Evolutionary conservation across 176 grass and related monocot species (phyloP).

Genomic region (Paspalum vaginatum): DNA sequence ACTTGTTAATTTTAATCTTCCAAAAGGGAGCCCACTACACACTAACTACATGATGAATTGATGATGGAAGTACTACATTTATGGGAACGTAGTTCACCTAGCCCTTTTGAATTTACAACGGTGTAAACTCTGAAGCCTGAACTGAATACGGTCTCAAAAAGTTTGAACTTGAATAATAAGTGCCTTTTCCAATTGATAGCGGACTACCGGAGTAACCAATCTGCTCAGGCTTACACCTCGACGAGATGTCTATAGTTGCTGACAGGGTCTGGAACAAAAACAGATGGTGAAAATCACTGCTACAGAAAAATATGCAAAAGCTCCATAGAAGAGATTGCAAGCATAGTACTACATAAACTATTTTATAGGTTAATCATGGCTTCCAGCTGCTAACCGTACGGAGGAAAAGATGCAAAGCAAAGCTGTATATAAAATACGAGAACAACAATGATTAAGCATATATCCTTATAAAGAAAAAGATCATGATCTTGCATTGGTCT

Average conservation of each 20-base stretch:
- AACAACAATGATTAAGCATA: constrained; percentile 40
- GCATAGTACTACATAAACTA: not conserved
- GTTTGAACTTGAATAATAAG: not conserved
- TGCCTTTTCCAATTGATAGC: constrained; percentile 2
- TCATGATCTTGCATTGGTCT: not conserved
- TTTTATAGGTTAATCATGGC: constrained; percentile 5
- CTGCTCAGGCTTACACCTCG: not conserved
- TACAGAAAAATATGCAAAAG: not conserved
- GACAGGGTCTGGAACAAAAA: constrained; percentile 18
- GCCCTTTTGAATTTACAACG: not conserved
- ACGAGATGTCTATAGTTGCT: not conserved
- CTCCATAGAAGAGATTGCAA: constrained; percentile 20
- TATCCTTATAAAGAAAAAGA: constrained; percentile 38
- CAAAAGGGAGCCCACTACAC: constrained; percentile 43
- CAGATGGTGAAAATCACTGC: not conserved
- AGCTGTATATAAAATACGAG: constrained; percentile 40
- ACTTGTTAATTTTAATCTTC: constrained; percentile 44
- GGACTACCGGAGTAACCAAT: not conserved
- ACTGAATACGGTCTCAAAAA: not conserved
- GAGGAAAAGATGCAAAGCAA: constrained; percentile 43
- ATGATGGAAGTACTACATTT: constrained; percentile 39
- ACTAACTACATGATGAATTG: constrained; percentile 29
- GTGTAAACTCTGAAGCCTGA: not conserved
- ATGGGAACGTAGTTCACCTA: constrained; percentile 15
- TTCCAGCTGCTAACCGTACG: constrained; percentile 19